Evolutionary conservation across 768 basidiomycete species (phyloP).

Genomic region (Podaxis sp.): DNA sequence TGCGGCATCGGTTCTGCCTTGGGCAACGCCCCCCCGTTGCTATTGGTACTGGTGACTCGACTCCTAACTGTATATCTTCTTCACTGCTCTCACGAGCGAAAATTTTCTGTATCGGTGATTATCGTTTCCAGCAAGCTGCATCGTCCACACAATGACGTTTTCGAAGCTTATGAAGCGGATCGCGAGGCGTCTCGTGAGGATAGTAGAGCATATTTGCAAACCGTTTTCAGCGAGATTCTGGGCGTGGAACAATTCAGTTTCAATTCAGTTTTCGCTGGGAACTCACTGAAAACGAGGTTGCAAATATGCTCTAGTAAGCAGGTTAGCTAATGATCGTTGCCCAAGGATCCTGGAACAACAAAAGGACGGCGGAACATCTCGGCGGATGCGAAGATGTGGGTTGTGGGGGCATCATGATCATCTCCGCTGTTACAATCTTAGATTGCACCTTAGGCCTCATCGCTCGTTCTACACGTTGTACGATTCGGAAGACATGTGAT

Average conservation of each 20-base stretch:
- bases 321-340: background rate
- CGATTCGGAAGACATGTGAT: background rate
- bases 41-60: no score
- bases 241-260: no score
- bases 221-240: no score
- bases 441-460: background rate
- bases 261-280: no score
- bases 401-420: background rate
- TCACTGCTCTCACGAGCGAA: background rate
- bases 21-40: background rate
- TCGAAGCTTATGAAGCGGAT: background rate
- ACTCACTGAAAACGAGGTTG: no score
- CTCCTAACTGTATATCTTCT: background rate
- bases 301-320: no score
- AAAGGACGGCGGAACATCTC: background rate
- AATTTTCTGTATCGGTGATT: background rate
- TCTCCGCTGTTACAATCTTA: background rate
- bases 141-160: constrained; percentile 1
- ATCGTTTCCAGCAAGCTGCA: background rate
- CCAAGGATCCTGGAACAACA: background rate
- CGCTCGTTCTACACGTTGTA: background rate
- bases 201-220: no score
- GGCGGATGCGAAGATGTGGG: background rate
- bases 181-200: background rate
- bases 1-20: background rate